These are phyloP conservation scores for Alternaria ventricosa DNA, from an alignment of 2,329 filamentous ascomycete species.

Conservation along the genomic window DNA sequence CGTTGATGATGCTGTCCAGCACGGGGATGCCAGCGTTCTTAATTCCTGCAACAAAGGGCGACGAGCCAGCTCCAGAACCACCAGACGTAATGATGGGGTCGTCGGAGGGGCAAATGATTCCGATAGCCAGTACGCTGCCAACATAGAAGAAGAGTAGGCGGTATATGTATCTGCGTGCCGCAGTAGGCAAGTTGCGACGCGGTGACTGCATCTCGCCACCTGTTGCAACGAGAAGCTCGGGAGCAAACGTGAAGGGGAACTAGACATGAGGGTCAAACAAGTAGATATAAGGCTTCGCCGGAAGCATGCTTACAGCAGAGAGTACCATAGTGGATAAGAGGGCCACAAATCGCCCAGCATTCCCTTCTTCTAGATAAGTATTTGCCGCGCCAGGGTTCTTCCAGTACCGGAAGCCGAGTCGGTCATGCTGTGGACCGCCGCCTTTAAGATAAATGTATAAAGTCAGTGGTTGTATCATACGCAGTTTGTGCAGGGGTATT, in stretches of 20 bases:
- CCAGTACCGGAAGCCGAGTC: slow-evolving; percentile 66
- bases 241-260: slow-evolving; percentile 13
- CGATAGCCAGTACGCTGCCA: slow-evolving; percentile 64
- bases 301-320: slow-evolving; percentile 54
- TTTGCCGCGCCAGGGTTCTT: slow-evolving; percentile 60
- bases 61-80: slow-evolving; percentile 61
- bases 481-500: background rate
- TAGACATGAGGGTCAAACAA: background rate
- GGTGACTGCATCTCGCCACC: slow-evolving; percentile 66
- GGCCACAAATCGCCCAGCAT: slow-evolving; percentile 59
- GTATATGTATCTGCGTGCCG: slow-evolving; percentile 66
- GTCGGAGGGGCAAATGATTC: slow-evolving; percentile 64
- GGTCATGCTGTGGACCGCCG: slow-evolving; percentile 59
- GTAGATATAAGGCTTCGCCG: background rate
- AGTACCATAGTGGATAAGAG: slow-evolving; percentile 60
- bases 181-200: slow-evolving; percentile 65
- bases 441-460: slow-evolving; percentile 24
- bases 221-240: slow-evolving; percentile 53
- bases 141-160: slow-evolving; percentile 70
- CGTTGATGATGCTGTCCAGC: slow-evolving; percentile 72
- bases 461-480: background rate
- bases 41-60: slow-evolving; percentile 59
- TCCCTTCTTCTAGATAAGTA: slow-evolving; percentile 54
- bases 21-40: slow-evolving; percentile 59
- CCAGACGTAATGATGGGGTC: slow-evolving; percentile 59